Evolutionary conservation across 352 stramenopile species (phyloP).

Genomic region (Globisporangium mamillatum): DNA sequence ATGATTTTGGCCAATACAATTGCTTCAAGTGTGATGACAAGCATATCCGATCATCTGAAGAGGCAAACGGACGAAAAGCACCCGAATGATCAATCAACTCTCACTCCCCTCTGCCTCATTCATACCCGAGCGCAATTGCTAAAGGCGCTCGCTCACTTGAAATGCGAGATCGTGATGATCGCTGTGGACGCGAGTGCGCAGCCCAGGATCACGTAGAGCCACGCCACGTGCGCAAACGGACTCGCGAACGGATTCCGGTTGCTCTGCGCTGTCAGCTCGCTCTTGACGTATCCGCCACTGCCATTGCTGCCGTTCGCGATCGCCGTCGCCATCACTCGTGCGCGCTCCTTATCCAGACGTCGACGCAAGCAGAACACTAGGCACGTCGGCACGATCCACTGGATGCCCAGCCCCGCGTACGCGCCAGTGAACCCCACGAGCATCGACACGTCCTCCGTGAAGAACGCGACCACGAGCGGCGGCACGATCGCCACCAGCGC

Average conservation of each 20-base stretch:
- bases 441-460: slow-evolving; percentile 88
- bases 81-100: too few relatives aligned
- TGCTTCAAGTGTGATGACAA: too few relatives aligned
- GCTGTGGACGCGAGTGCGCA: slow-evolving; percentile 59
- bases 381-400: slow-evolving; percentile 82
- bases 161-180: slow-evolving; percentile 73
- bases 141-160: slow-evolving; percentile 8
- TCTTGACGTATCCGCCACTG: background rate
- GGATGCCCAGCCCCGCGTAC: slow-evolving; percentile 83
- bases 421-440: slow-evolving; percentile 84
- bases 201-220: slow-evolving; percentile 67
- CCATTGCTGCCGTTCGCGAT: background rate
- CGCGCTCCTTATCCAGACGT: slow-evolving; percentile 37
- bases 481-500: slow-evolving; percentile 71
- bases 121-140: background rate
- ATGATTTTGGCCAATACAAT: too few relatives aligned
- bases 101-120: background rate
- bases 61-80: too few relatives aligned
- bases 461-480: slow-evolving; percentile 79
- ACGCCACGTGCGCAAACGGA: slow-evolving; percentile 58
- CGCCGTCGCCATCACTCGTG: background rate
- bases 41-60: too few relatives aligned
- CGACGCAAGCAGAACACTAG: slow-evolving; percentile 72
- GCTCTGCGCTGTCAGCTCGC: background rate
- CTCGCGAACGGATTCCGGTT: slow-evolving; percentile 73